phyloP scores from a whole-genome alignment of 2,329 filamentous ascomycete genomes.

The Bipolaris gigantea region DNA sequence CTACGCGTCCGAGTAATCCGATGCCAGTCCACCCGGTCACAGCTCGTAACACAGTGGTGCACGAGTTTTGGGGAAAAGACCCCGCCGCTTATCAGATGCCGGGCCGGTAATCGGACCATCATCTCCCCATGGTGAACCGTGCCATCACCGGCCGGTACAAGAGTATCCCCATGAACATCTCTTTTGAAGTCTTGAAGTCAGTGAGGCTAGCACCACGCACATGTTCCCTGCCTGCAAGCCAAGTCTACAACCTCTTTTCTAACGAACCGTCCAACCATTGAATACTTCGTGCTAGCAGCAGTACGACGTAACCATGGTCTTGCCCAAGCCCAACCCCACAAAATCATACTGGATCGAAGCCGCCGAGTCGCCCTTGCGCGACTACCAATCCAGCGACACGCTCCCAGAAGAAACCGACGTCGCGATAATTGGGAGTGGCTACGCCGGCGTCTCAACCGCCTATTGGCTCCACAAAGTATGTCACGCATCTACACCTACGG shows the following conservation, averaged over 20 bases:
- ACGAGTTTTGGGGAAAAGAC: neutral
- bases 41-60: neutral
- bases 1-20: neutral
- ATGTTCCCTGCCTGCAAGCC: neutral
- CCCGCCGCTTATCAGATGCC: neutral
- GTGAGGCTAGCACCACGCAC: neutral
- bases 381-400: constrained; percentile 13
- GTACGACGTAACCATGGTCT: constrained; percentile 4
- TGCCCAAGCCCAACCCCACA: constrained; percentile 10
- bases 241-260: no score
- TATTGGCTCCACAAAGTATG: constrained; percentile 20
- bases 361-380: constrained; percentile 11
- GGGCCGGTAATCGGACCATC: constrained; percentile 1
- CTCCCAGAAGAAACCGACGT: constrained; percentile 14
- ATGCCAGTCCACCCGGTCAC: neutral
- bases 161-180: neutral
- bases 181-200: neutral
- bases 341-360: constrained; percentile 20
- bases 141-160: neutral
- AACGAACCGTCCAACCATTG: neutral
- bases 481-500: neutral
- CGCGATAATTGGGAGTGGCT: constrained; percentile 17
- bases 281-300: neutral
- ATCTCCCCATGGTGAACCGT: neutral
- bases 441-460: constrained; percentile 15